phyloP scores from a whole-genome alignment of 192 early-diverging fungal genomes.

The Backusella macrospora region DNA sequence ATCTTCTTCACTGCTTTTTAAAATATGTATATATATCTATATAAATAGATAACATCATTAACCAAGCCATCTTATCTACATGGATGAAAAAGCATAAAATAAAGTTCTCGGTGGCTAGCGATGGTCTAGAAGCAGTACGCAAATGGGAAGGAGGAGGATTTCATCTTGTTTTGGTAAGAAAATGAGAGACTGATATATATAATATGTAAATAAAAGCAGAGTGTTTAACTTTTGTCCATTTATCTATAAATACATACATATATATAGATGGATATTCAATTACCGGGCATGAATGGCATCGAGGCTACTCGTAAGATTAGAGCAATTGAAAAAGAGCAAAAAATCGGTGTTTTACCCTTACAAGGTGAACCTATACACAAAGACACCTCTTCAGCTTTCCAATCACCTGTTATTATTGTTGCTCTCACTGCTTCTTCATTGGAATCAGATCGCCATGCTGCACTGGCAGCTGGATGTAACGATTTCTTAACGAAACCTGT shows the following conservation, averaged over 20 bases:
- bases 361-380: constrained; percentile 16
- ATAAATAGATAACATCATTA: constrained; percentile 80
- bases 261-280: constrained; percentile 70
- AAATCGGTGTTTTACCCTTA: constrained; percentile 57
- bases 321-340: constrained; percentile 54
- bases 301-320: constrained; percentile 68
- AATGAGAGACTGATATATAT: not conserved
- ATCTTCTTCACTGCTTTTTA: constrained; percentile 18
- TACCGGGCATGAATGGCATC: constrained; percentile 74
- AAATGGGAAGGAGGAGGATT: constrained; percentile 74
- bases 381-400: constrained; percentile 42
- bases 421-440: constrained; percentile 82
- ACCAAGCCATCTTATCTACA: constrained; percentile 69
- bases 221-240: not conserved
- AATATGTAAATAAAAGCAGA: not conserved
- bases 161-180: constrained; percentile 65
- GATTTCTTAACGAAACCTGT: constrained; percentile 92
- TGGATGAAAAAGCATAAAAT: constrained; percentile 76
- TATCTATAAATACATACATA: not conserved
- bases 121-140: constrained; percentile 80
- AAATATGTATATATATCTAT: not conserved
- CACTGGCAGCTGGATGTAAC: constrained; percentile 85
- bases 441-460: constrained; percentile 69
- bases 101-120: constrained; percentile 72
- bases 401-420: constrained; percentile 83